phyloP scores from a whole-genome alignment of 345 rosid genomes.

The Garcia nutans region DNA sequence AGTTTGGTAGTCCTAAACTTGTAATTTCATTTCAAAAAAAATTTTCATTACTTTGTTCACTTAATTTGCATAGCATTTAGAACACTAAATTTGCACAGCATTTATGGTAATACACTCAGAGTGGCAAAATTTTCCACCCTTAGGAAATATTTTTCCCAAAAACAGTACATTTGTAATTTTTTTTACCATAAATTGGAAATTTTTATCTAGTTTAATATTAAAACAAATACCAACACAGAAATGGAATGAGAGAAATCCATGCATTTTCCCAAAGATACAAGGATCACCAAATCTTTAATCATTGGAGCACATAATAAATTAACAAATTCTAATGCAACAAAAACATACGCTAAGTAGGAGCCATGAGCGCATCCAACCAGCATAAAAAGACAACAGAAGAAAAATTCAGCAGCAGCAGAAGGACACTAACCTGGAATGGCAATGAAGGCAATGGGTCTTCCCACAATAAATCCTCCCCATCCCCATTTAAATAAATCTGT shows the following conservation, averaged over 20 bases:
- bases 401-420: constrained; percentile 2
- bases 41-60: no score
- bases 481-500: constrained; percentile 65
- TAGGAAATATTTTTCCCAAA: no score
- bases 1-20: no score
- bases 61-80: no score
- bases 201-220: neutral
- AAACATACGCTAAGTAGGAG: constrained; percentile 2
- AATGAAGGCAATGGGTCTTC: constrained; percentile 77
- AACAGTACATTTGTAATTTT: no score
- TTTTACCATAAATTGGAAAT: no score
- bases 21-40: no score
- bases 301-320: neutral
- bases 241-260: neutral
- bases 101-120: no score
- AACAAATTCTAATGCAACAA: neutral
- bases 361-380: neutral
- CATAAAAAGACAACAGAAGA: neutral
- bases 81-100: no score
- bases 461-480: constrained; percentile 59
- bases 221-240: neutral
- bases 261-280: neutral
- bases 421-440: constrained; percentile 80
- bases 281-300: neutral
- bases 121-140: no score